Evolutionary conservation across 352 stramenopile genomes (phyloP).

Genomic region (Phytopythium oedochilum): DNA sequence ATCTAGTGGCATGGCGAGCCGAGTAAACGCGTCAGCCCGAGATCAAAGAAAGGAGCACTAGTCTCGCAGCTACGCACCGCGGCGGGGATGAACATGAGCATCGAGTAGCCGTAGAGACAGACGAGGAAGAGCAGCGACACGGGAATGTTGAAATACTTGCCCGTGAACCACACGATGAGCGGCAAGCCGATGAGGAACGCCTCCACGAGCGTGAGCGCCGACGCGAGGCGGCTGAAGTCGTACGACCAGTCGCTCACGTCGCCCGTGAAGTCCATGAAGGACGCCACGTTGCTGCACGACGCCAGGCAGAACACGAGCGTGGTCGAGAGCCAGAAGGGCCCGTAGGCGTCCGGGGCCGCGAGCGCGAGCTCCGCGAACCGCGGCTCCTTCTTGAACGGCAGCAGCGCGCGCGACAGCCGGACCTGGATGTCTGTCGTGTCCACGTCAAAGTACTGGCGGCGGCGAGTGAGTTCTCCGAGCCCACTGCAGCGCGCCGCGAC

Average conservation of each 20-base stretch:
- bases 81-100: slow-evolving; percentile 76
- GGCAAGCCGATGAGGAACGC: slow-evolving; percentile 72
- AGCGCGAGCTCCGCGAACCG: slow-evolving; percentile 71
- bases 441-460: slow-evolving; percentile 77
- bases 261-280: slow-evolving; percentile 69
- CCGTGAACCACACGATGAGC: slow-evolving; percentile 69
- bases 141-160: slow-evolving; percentile 74
- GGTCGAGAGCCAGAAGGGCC: slow-evolving; percentile 78
- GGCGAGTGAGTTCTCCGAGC: background rate
- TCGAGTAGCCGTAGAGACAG: slow-evolving; percentile 85
- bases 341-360: slow-evolving; percentile 67
- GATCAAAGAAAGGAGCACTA: no score
- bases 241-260: slow-evolving; percentile 68
- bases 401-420: slow-evolving; percentile 58
- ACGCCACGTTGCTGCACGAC: slow-evolving; percentile 81
- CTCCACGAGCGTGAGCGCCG: slow-evolving; percentile 73
- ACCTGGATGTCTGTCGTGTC: slow-evolving; percentile 79
- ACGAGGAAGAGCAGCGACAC: slow-evolving; percentile 79
- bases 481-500: no score
- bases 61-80: slow-evolving; percentile 30
- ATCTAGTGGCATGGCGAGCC: slow-evolving; percentile 30
- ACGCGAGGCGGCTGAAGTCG: slow-evolving; percentile 77
- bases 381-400: slow-evolving; percentile 85
- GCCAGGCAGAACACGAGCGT: slow-evolving; percentile 86
- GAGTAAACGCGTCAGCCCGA: background rate